Conservation (phyloP, 2,329 filamentous ascomycete species). For the Cercospora brassicicola region DNA sequence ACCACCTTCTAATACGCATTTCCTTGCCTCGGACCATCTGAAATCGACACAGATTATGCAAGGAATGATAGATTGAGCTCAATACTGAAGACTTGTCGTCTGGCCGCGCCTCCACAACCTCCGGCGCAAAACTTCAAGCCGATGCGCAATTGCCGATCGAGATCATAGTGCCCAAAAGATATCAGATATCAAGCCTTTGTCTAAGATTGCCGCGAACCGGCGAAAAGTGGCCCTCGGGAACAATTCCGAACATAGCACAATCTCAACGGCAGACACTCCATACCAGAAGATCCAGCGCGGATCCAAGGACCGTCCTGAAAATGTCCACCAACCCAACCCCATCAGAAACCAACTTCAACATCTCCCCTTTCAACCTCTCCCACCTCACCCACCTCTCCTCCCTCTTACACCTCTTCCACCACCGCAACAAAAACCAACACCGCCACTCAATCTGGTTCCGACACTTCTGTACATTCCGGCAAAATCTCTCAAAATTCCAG, state of each 20-base stretch:
- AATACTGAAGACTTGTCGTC: not conserved
- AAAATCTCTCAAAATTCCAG: conserved; percentile 60
- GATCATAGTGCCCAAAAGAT: not conserved
- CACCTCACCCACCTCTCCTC: conserved; percentile 41
- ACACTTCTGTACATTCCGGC: conserved; percentile 68
- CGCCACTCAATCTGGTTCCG: conserved; percentile 79
- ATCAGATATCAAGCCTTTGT: not conserved
- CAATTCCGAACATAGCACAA: not conserved
- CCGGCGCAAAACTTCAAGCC: conserved; percentile 9
- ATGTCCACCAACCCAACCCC: conserved; percentile 1
- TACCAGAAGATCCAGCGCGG: not conserved
- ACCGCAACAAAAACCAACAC: conserved; percentile 92
- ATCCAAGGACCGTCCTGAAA: not conserved
- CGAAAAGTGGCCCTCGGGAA: no score
- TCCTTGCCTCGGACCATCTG: not conserved
- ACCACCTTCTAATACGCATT: not conserved
- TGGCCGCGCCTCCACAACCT: not conserved
- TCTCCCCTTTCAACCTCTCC: not conserved
- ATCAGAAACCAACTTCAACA: conserved; percentile 6
- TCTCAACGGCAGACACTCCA: not conserved
- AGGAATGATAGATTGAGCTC: not conserved
- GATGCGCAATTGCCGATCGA: not conserved
- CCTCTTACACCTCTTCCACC: conserved; percentile 70
- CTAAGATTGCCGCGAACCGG: not conserved
- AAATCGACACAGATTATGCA: not conserved